Percentiles rank a stretch among this genome's conserved stretches.
Conservation (phyloP, 257 asterid species). For the Solanum chilense region DNA sequence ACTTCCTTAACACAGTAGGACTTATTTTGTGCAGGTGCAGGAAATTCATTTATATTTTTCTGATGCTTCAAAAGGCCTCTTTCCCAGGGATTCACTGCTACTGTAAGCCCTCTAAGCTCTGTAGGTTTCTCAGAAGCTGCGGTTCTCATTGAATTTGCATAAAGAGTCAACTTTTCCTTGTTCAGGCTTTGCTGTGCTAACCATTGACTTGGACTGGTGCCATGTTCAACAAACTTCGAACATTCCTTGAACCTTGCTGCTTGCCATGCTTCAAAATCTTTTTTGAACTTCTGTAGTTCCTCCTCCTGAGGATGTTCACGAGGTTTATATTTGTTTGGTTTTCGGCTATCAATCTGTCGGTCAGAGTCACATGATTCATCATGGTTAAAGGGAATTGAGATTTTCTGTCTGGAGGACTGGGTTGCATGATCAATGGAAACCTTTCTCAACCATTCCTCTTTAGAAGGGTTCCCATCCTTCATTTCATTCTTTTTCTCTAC, state of each 20-base stretch:
- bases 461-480: slow-evolving; percentile 16
- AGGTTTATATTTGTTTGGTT: slow-evolving; percentile 41
- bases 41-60: slow-evolving; percentile 8
- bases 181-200: slow-evolving; percentile 75
- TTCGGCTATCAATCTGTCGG: slow-evolving; percentile 13
- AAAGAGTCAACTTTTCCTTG: slow-evolving; percentile 54
- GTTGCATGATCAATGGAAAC: slow-evolving; percentile 24
- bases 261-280: slow-evolving; percentile 94
- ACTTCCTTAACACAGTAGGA: slow-evolving; percentile 17
- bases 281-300: slow-evolving; percentile 89
- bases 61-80: slow-evolving; percentile 17
- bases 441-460: slow-evolving; percentile 20
- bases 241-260: slow-evolving; percentile 60
- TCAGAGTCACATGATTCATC: slow-evolving; percentile 20
- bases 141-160: slow-evolving; percentile 36
- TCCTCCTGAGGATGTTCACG: slow-evolving; percentile 98
- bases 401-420: slow-evolving; percentile 26
- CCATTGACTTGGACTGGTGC: slow-evolving; percentile 48
- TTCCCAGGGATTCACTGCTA: slow-evolving; percentile 11
- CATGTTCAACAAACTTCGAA: slow-evolving; percentile 34
- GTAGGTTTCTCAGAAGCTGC: slow-evolving; percentile 9
- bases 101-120: slow-evolving; percentile 14
- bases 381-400: slow-evolving; percentile 21
- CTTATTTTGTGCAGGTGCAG: slow-evolving; percentile 23
- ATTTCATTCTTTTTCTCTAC: slow-evolving; percentile 20